These are phyloP conservation scores for Suillus spraguei DNA, from an alignment of 768 basidiomycete species.

Conservation along the genomic window DNA sequence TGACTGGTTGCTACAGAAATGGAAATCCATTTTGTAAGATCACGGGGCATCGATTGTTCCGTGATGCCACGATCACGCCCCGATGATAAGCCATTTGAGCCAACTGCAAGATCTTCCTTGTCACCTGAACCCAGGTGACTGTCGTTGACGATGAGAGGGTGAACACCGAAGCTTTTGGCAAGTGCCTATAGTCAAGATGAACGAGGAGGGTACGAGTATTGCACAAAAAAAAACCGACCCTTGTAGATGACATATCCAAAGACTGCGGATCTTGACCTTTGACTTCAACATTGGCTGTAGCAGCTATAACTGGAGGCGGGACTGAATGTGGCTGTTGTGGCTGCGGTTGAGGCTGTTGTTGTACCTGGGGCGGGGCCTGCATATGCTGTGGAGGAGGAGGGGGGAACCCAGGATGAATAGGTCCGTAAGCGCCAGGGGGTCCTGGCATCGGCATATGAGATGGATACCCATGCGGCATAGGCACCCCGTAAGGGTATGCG, in stretches of 20 bases:
- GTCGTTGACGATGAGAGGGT: slow-evolving; percentile 66
- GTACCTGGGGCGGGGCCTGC: slow-evolving; percentile 39
- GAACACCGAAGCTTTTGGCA: slow-evolving; percentile 80
- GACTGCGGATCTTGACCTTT: slow-evolving; percentile 81
- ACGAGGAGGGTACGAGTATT: slow-evolving; percentile 12
- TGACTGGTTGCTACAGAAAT: slow-evolving; percentile 55
- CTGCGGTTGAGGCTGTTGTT: slow-evolving; percentile 36
- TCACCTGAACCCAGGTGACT: slow-evolving; percentile 58
- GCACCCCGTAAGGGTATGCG: slow-evolving; percentile 46
- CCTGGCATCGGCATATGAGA: slow-evolving; percentile 44
- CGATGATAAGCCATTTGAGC: slow-evolving; percentile 68
- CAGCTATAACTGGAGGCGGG: slow-evolving; percentile 27
- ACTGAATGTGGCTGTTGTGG: slow-evolving; percentile 34
- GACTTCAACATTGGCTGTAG: slow-evolving; percentile 39
- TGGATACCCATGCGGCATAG: slow-evolving; percentile 45
- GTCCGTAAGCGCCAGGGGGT: slow-evolving; percentile 48
- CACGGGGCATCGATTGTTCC: slow-evolving; percentile 59
- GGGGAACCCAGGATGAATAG: slow-evolving; percentile 63
- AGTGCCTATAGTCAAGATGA: slow-evolving; percentile 46
- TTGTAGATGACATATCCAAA: slow-evolving; percentile 76
- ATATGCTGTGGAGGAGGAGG: slow-evolving; percentile 37
- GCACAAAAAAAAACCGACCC: slow-evolving; percentile 37
- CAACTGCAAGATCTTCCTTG: slow-evolving; percentile 78
- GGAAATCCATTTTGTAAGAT: slow-evolving; percentile 61
- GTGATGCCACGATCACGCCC: slow-evolving; percentile 65